Base-by-base conservation (phyloP, 2,329 filamentous ascomycete genomes). In the Dothistroma pini region DNA sequence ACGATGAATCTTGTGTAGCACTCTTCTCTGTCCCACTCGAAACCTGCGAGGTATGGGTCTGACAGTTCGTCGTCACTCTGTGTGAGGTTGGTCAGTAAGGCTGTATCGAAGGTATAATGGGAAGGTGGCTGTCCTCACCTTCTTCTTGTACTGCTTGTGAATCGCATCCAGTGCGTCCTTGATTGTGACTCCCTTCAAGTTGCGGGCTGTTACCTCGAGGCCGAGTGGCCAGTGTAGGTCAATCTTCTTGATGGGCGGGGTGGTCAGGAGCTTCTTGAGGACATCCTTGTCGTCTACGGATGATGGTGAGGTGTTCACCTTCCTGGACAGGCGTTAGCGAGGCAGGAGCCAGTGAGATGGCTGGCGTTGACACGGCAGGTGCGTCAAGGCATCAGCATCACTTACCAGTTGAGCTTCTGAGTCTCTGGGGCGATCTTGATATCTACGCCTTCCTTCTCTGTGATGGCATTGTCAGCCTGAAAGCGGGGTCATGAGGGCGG, bases 141-240 rank as follows among this genome's bases (percentile, higher is more conserved):
- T 89, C 86, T 97, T 97, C 85, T 96, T 96, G 83, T 91, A 96
- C 70, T 90, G 86, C 83, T 96, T 97, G 84, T 96, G 83, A 79
- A 97, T 97, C 72, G 91, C 93, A 76, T 97, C 93, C 76, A 96
- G 76, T 61, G 92, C 92, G 78, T 97, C 93, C 83, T 97, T 97
- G 83, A 97, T 93, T 60, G 93, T 97, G 69, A 97, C 92, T 59
- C 93, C 93, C 78, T 93, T 93, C 71, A 93, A 81, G 79, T 97
- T 97, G 73, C 93, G 86, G 74, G 92, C 93, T 34, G 89, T 90
- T 68, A 97, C 90, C 73, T 93, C 88, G 59, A 95, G 84, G 56
- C 93, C 93, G 57, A 96, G 82, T 16, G 91, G 90, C 83, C 96
- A 96, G 78, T 92, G 87, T 52, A 97, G 83, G 78, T 96, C 92